A percentile compares a stretch with the other conserved stretches of the same genome.
Evolutionary conservation across 2,329 filamentous ascomycete species (phyloP).

Genomic region (Aspergillus niger): DNA sequence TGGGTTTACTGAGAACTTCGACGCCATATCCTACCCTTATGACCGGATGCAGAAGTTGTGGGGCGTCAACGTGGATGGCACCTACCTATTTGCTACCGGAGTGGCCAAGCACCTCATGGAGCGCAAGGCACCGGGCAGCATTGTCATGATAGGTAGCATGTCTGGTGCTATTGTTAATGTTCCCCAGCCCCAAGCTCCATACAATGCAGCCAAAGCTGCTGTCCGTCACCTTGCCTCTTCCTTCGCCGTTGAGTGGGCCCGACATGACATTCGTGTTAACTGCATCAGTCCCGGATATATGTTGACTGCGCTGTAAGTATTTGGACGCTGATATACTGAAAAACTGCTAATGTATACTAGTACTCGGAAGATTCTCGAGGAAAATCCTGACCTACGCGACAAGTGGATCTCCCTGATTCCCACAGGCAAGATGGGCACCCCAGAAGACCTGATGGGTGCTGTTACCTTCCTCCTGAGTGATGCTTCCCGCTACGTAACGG

Average conservation of each 20-base stretch:
- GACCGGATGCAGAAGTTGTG: slow-evolving; percentile 92
- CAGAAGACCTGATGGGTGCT: slow-evolving; percentile 89
- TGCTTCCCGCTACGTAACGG: slow-evolving; percentile 71
- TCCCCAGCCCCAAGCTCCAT: slow-evolving; percentile 88
- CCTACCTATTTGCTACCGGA: slow-evolving; percentile 81
- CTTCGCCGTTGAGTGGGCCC: slow-evolving; percentile 91
- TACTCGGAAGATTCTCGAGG: slow-evolving; percentile 90
- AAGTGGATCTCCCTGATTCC: slow-evolving; percentile 94
- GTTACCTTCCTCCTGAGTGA: slow-evolving; percentile 84
- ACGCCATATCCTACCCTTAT: slow-evolving; percentile 85
- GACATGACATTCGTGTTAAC: slow-evolving; percentile 86
- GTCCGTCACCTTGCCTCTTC: slow-evolving; percentile 85
- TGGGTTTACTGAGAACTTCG: slow-evolving; percentile 94
- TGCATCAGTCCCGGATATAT: slow-evolving; percentile 96
- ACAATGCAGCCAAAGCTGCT: slow-evolving; percentile 91
- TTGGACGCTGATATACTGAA: neutral
- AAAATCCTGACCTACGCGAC: slow-evolving; percentile 84
- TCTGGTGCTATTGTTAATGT: slow-evolving; percentile 91
- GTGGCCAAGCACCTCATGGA: slow-evolving; percentile 89
- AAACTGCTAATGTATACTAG: slow-evolving; percentile 47
- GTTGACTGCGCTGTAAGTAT: slow-evolving; percentile 81
- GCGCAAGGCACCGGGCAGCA: slow-evolving; percentile 74
- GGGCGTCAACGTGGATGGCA: slow-evolving; percentile 91
- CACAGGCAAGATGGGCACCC: slow-evolving; percentile 88
- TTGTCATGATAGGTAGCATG: slow-evolving; percentile 97